Evolutionary conservation across 1,139 yeast species (phyloP).

Genomic region (Blastobotrys arbuscula): DNA sequence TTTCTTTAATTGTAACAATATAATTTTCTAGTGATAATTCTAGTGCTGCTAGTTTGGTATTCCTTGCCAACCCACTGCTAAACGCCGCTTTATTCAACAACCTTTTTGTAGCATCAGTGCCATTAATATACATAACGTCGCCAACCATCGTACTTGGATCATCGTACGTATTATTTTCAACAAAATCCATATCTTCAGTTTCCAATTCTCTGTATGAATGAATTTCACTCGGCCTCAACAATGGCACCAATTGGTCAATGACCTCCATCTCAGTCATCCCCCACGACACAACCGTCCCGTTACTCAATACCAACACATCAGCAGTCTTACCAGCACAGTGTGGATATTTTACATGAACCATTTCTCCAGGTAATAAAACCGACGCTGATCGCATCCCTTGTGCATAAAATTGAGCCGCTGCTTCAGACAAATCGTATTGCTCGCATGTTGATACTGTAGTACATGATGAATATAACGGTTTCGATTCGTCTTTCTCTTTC

Average conservation of each 20-base stretch:
- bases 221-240: slow-evolving; percentile 44
- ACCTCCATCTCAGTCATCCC: slow-evolving; percentile 52
- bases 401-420: slow-evolving; percentile 34
- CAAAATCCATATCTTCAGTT: slow-evolving; percentile 81
- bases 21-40: slow-evolving; percentile 69
- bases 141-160: slow-evolving; percentile 47
- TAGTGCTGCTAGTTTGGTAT: slow-evolving; percentile 75
- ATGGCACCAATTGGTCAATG: slow-evolving; percentile 40
- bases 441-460: slow-evolving; percentile 71
- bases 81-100: slow-evolving; percentile 80
- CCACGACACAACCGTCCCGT: slow-evolving; percentile 83
- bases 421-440: slow-evolving; percentile 49
- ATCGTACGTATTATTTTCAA: slow-evolving; percentile 40
- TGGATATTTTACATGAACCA: slow-evolving; percentile 43
- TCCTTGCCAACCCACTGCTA: slow-evolving; percentile 79
- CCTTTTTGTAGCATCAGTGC: slow-evolving; percentile 42
- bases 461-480: slow-evolving; percentile 28
- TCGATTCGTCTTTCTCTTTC: background rate
- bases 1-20: slow-evolving; percentile 53
- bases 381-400: slow-evolving; percentile 38
- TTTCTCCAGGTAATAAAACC: slow-evolving; percentile 65
- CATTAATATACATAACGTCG: slow-evolving; percentile 62
- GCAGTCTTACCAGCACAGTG: slow-evolving; percentile 36
- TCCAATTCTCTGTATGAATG: slow-evolving; percentile 51
- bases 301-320: slow-evolving; percentile 59